Evolutionary conservation across 2,329 filamentous ascomycete genomes (phyloP).

Genomic region (Gaeumannomyces sp.): DNA sequence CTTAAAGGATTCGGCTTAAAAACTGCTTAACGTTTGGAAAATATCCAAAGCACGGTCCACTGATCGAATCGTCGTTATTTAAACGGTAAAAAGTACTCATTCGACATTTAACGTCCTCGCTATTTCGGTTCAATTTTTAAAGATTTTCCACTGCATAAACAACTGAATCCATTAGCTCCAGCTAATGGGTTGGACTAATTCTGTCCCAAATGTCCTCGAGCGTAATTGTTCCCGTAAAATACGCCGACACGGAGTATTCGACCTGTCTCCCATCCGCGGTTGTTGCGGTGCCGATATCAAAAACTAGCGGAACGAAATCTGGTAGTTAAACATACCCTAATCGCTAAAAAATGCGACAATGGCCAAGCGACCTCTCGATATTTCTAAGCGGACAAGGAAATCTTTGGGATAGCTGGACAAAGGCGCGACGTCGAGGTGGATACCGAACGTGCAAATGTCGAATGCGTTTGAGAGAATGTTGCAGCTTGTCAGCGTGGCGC

Average conservation of each 20-base stretch:
- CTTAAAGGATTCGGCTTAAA: neutral
- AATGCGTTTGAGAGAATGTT: slow-evolving; percentile 1
- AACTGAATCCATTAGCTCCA: neutral
- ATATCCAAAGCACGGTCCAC: neutral
- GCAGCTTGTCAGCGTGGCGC: neutral
- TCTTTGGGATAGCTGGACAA: neutral
- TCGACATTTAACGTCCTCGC: neutral
- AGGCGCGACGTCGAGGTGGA: slow-evolving; percentile 1
- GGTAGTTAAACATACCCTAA: neutral
- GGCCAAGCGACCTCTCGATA: neutral
- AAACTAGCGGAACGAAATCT: neutral
- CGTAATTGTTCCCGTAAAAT: neutral
- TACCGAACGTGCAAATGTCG: neutral
- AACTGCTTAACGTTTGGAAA: neutral
- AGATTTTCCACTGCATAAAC: neutral
- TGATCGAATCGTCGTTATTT: neutral
- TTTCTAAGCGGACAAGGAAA: neutral
- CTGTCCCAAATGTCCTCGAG: slow-evolving; percentile 1
- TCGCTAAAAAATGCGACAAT: neutral
- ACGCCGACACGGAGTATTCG: slow-evolving; percentile 1
- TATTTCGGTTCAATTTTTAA: neutral
- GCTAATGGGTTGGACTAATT: neutral
- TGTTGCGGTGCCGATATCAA: neutral
- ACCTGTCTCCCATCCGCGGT: slow-evolving; percentile 1
- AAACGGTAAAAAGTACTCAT: neutral